Evolutionary conservation across 2,329 filamentous ascomycete genomes (phyloP), one percentile per base, ranked within the genome.

Genomic region (Tolypocladium cylindrosporum): DNA sequence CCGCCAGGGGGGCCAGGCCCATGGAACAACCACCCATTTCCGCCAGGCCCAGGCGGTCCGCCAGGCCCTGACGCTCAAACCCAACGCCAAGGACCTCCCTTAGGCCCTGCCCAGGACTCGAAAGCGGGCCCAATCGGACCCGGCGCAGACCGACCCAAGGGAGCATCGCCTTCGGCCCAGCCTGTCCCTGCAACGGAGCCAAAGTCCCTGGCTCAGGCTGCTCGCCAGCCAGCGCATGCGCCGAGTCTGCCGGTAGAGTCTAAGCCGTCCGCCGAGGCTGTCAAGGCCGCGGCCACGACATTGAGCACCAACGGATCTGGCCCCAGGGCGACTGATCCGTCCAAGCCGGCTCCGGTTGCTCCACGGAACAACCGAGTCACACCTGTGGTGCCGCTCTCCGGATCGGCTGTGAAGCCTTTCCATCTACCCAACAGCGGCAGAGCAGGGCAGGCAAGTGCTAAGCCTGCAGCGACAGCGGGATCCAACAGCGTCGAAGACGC

Each of bases 231-330:
- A 37, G 69, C 76, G 55, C 71, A 78, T 60, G 80, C 79, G 5
- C 86, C 87, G 6, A 81, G 84, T 6, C 86, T 84, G 50, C 86
- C 86, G 0, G 78, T 85, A 42, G 85, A 88, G 39, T 86, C 86
- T 8, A 90, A 90, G 72, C 85, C 87, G 9, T 80, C 85, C 36
- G 73, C 68, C 16, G 72, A 74, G 43, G 69, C 72, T 37, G 70
- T 74, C 54, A 79, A 77, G 66, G 65, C 74, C 40, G 72, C 74
- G 39, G 77, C 80, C 8, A 79, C 76, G 67, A 69, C 57, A 62
- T 71, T 74, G 24, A 63, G 65, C 11, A 63, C 70, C 34, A 79
- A 76, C 62, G 66, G 70, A 58, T 61, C 72, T 31, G 58, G 70
- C n/a, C 67, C 72, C 34, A 74, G 72, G 40, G 68, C 74, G 55